A percentile compares a stretch with the other conserved stretches of the same genome.
phyloP scores from a whole-genome alignment of 176 grass and related monocot genomes.

The Phyllostachys edulis region DNA sequence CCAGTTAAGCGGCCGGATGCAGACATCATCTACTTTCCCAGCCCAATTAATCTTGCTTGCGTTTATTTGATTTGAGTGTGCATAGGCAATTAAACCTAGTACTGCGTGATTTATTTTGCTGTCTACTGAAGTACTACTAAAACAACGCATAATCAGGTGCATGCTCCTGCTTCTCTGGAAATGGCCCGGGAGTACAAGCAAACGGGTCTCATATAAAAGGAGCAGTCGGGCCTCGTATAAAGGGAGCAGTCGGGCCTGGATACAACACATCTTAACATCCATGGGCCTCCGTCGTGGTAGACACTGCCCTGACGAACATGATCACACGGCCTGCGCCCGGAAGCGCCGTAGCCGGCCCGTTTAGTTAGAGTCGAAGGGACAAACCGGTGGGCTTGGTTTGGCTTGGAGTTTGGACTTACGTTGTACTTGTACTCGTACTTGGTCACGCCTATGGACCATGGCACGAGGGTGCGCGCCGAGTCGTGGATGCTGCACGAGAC shows the following conservation, averaged over 20 bases:
- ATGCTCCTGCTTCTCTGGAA: neutral
- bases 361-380: neutral
- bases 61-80: neutral
- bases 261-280: neutral
- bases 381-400: too few relatives aligned
- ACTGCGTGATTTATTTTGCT: neutral
- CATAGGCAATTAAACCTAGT: neutral
- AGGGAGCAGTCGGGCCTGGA: neutral
- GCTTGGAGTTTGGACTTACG: neutral
- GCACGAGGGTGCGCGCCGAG: neutral
- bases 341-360: neutral
- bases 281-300: neutral
- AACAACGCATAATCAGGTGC: neutral
- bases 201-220: neutral
- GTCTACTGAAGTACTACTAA: neutral
- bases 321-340: too few relatives aligned
- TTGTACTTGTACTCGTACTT: neutral
- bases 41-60: neutral
- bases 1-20: neutral
- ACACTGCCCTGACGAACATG: neutral
- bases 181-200: neutral
- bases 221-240: neutral
- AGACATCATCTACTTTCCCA: neutral
- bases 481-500: neutral
- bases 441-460: neutral